Evolutionary conservation across 163 green algal species (phyloP).

Genomic region (Scenedesmus sp.): DNA sequence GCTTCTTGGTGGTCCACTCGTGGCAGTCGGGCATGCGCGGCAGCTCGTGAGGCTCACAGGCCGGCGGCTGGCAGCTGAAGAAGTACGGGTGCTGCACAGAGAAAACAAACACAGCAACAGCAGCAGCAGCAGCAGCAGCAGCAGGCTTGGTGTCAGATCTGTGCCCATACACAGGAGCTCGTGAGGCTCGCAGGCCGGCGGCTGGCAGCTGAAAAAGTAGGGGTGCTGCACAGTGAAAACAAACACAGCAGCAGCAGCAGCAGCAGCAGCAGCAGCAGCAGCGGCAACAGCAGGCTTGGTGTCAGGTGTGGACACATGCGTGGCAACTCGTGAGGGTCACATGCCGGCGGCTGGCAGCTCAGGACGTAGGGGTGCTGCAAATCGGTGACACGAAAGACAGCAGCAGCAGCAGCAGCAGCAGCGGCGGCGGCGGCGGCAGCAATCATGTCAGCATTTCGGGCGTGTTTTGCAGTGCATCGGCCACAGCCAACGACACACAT

Average conservation of each 20-base stretch:
- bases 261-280: neutral
- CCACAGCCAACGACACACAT: too few relatives aligned
- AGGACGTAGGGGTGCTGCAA: neutral
- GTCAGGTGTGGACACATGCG: too few relatives aligned
- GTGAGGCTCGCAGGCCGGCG: constrained; percentile 43
- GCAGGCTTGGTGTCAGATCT: neutral
- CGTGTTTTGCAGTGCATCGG: too few relatives aligned
- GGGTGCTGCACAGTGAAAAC: constrained; percentile 57
- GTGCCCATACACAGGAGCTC: too few relatives aligned
- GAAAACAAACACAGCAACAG: neutral
- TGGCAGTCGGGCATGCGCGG: constrained; percentile 76
- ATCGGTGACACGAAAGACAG: neutral
- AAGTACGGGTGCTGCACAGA: constrained; percentile 74
- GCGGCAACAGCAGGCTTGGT: neutral
- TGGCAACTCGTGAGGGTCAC: too few relatives aligned
- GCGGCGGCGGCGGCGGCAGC: too few relatives aligned
- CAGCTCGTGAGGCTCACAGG: constrained; percentile 74
- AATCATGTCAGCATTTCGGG: neutral
- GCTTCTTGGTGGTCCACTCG: constrained; percentile 88
- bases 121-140: neutral
- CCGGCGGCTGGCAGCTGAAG: constrained; percentile 55
- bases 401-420: neutral
- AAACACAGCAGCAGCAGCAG: neutral
- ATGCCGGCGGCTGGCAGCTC: neutral
- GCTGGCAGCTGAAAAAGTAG: constrained; percentile 69